Base-by-base conservation (phyloP, 129 eudicot genomes). In the Silybum marianum region DNA sequence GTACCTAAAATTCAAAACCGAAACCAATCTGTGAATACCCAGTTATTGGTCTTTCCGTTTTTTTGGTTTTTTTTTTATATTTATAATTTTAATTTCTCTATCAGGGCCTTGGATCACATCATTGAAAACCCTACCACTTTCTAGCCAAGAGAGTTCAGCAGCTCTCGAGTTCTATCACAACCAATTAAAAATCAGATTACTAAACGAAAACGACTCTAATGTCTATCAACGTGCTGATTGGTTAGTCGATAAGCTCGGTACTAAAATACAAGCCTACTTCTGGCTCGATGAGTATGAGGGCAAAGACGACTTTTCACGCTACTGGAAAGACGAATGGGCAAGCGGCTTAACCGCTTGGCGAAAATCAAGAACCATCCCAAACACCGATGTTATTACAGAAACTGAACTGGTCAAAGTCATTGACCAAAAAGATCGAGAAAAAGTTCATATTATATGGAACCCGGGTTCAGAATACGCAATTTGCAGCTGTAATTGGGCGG, bases 271-370 rank as follows among this genome's bases (percentile, higher is more conserved):
- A 38, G 90, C 98, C 58, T 92, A 87, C 88, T 94, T 94, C 73
- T 94, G 97, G 98, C 96, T 94, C 62, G 98, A 94, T 63, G 98
- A 92, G 80, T 94, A 86, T 48, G 85, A 94, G 6, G 91, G 82
- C 38, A 94, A 87, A 80, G 92, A 92, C 23, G 92, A 82, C 81
- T 94, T 88, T 80, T 86, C 96, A 54, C 92, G 96, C 48, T 94
- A 92, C 84, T 71, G 91, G 92, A 94, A 88, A 80, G 90, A 94
- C 24, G 97, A 94, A 77, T 94, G 98, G 97, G 69, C 86, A 67
- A 90, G 91, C 39, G 98, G 94, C 58, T 78, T 91, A 58, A 90
- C 96, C 71, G 76, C 96, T 38, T 92, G 96, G 96, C 83, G 90
- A 22, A 92, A 86, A 68, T 87, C 98, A 24, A 82, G 84, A 69